Percentiles rank a stretch among this genome's conserved stretches.
Conservation (phyloP, 371 early-diverging fungal genomes). For the Coemansia linderi region DNA sequence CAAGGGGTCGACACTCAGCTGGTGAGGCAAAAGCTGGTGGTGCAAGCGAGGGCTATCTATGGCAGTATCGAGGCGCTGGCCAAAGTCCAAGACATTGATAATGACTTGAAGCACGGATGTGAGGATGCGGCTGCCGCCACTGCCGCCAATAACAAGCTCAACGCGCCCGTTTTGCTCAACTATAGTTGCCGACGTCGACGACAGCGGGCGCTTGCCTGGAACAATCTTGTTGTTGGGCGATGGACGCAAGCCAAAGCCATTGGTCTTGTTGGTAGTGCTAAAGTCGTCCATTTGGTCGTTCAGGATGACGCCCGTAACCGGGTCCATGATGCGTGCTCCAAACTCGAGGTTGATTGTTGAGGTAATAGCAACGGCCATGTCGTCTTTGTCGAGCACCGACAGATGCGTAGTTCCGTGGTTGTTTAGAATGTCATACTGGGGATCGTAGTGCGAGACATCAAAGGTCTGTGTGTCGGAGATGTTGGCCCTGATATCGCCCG, state of each 20-base stretch:
- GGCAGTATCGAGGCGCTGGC: slow-evolving; percentile 69
- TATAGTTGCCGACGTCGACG: slow-evolving; percentile 87
- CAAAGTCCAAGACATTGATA: slow-evolving; percentile 74
- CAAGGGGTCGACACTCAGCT: slow-evolving; percentile 56
- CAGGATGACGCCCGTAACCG: slow-evolving; percentile 91
- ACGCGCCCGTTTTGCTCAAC: slow-evolving; percentile 72
- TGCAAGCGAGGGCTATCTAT: slow-evolving; percentile 84
- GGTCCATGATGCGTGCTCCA: slow-evolving; percentile 93
- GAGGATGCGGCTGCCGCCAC: slow-evolving; percentile 94
- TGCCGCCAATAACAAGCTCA: slow-evolving; percentile 84
- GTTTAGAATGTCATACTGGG: slow-evolving; percentile 73
- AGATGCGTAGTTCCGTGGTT: slow-evolving; percentile 98
- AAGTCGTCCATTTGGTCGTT: slow-evolving; percentile 99
- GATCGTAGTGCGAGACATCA: slow-evolving; percentile 72
- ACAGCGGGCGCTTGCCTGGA: slow-evolving; percentile 91
- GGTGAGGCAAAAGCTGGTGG: slow-evolving; percentile 89
- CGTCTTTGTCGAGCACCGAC: slow-evolving; percentile 85
- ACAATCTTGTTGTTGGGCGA: slow-evolving; percentile 80
- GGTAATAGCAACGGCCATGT: slow-evolving; percentile 87
- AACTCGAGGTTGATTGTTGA: slow-evolving; percentile 95
- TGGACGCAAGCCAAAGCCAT: slow-evolving; percentile 83
- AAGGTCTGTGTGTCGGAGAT: slow-evolving; percentile 70
- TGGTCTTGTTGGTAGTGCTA: slow-evolving; percentile 81
- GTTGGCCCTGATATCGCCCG: slow-evolving; percentile 65
- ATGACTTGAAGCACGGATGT: slow-evolving; percentile 83